Base-by-base conservation (phyloP, 1,139 yeast species). In the Diutina ranongensis region DNA sequence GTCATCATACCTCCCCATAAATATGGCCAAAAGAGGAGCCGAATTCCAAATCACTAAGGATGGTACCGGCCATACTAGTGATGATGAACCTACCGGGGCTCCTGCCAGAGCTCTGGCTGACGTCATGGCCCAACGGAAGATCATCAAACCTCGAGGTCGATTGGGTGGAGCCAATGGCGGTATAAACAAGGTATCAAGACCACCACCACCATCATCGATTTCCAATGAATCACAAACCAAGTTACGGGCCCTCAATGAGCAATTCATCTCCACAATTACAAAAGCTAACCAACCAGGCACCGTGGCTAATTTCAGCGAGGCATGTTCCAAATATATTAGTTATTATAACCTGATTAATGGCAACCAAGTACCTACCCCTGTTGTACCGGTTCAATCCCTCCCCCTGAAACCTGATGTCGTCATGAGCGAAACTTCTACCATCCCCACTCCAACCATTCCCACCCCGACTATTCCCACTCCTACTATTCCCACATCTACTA, bases 1-100 rank as follows among this genome's bases (percentile, higher is more conserved):
- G 10, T 16, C 36, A 16, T 21, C 38, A 16, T 34, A 10, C 13
- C 10, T 5, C 16, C 15, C 21, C 16, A 9, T 31, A 7, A 18
- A n/a, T 20, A 77, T 78, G 82, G 68, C 80, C n/a, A 83, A 84
- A 59, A 71, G 94, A 65, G 64, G 69, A 46, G 89, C 94, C 3
- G 76, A 66, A 45, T 70, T 68, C 31, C 85, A 78, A 55, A 70
- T 78, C 51, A 71, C 77, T 40, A 67, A 75, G 53, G 52, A 49
- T 78, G 74, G 48, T 60, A 55, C 40, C 50, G 63, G 57, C 28
- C 63, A 57, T 21, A 56, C 52, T 16, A 31, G 28, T 15, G 35
- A 31, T 34, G 76, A 67, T 15, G 74, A 63, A 27, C 71, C 61
- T 21, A 65, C 57, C 22, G 53, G 55, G 16, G 56, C 58, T n/a